phyloP scores from a whole-genome alignment of 306 rosid species.

The Rosa lucieae region DNA sequence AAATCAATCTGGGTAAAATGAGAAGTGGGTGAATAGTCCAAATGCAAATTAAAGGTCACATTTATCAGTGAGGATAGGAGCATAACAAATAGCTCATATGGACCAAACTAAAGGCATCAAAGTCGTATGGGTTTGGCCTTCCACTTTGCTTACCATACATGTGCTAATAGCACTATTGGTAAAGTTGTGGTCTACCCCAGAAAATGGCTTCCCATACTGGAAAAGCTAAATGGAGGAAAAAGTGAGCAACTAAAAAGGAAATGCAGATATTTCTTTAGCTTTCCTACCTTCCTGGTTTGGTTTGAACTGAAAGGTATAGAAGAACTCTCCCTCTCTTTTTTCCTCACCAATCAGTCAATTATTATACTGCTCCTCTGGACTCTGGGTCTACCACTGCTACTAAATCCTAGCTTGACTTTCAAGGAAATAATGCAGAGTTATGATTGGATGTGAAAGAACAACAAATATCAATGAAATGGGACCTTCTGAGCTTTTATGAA shows the following conservation, averaged over 20 bases:
- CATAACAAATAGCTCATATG: not conserved
- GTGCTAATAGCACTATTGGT: not conserved
- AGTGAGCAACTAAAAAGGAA: not conserved
- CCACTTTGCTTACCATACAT: conserved; percentile 21
- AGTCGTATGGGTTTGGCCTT: not conserved
- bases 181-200: conserved; percentile 15
- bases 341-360: conserved; percentile 15
- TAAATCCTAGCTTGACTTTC: conserved; percentile 20
- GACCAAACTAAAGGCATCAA: conserved; percentile 4
- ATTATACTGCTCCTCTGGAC: conserved; percentile 9
- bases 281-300: not conserved
- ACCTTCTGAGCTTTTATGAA: not conserved
- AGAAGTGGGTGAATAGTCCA: not conserved
- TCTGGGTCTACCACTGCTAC: conserved; percentile 23
- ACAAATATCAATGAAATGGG: conserved; percentile 1
- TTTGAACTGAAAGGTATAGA: not conserved
- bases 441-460: conserved; percentile 29
- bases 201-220: not conserved
- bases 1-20: not conserved
- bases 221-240: not conserved
- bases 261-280: not conserved
- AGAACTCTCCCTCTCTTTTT: conserved; percentile 1
- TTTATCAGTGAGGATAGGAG: not conserved
- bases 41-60: not conserved
- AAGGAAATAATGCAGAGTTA: conserved; percentile 28